phyloP scores from a whole-genome alignment of 1,139 yeast genomes.

The Lodderomyces parapsilosis region DNA sequence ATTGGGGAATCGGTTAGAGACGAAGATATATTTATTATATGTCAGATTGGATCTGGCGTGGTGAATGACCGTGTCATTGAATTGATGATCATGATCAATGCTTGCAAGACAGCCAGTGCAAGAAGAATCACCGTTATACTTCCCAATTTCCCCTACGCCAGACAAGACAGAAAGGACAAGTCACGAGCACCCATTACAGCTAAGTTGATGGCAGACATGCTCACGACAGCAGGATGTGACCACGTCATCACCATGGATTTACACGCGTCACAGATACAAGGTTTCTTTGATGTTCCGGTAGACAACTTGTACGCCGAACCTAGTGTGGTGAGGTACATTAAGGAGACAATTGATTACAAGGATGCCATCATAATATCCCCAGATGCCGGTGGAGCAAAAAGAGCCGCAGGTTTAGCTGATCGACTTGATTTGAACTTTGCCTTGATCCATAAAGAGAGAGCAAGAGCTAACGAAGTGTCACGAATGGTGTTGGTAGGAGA shows the following conservation, averaged over 20 bases:
- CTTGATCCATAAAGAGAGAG: slow-evolving; percentile 78
- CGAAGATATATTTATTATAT: slow-evolving; percentile 92
- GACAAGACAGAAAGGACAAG: slow-evolving; percentile 82
- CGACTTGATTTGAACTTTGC: slow-evolving; percentile 76
- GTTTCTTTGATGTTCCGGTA: slow-evolving; percentile 78
- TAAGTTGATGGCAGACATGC: slow-evolving; percentile 69
- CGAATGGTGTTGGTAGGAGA: slow-evolving; percentile 80
- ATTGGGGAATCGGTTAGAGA: slow-evolving; percentile 93
- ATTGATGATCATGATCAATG: slow-evolving; percentile 67
- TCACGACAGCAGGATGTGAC: slow-evolving; percentile 78
- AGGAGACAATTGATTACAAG: slow-evolving; percentile 45
- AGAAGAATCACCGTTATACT: slow-evolving; percentile 76
- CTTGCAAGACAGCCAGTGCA: slow-evolving; percentile 78
- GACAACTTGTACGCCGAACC: slow-evolving; percentile 84
- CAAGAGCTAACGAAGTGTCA: slow-evolving; percentile 74
- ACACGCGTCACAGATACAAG: slow-evolving; percentile 84
- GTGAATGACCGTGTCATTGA: slow-evolving; percentile 74
- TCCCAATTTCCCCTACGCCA: slow-evolving; percentile 80
- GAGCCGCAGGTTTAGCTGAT: slow-evolving; percentile 80
- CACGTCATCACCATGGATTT: slow-evolving; percentile 83
- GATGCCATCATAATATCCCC: slow-evolving; percentile 65
- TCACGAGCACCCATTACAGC: slow-evolving; percentile 83
- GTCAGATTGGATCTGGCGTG: slow-evolving; percentile 84
- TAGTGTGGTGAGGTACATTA: slow-evolving; percentile 65
- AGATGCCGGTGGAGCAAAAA: slow-evolving; percentile 85